Percentiles rank a stretch among this genome's conserved stretches.
These are phyloP conservation scores for Datisca glomerata DNA, from an alignment of 306 rosid species.

Conservation along the genomic window DNA sequence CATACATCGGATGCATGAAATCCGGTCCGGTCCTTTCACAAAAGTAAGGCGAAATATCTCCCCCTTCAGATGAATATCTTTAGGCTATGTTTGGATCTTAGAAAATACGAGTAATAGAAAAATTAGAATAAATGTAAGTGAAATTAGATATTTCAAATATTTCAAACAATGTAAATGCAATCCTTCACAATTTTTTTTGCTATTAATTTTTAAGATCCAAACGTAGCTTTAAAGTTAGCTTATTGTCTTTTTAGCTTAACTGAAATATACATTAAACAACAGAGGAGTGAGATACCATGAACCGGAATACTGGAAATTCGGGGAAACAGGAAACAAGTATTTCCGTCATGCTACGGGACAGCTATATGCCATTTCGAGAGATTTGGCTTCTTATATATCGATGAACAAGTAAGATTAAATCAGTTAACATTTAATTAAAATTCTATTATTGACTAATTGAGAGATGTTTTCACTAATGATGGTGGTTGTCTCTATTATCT, in stretches of 20 bases:
- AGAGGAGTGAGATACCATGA: constrained; percentile 99
- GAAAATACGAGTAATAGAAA: too few species aligned
- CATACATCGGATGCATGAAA: constrained; percentile 99
- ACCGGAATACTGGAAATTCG: constrained; percentile 94
- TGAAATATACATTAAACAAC: constrained; percentile 5
- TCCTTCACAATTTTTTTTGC: too few species aligned
- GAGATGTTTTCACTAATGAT: constrained; percentile 4
- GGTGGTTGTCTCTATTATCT: constrained; percentile 11
- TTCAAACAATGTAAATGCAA: too few species aligned
- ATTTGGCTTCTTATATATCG: constrained; percentile 81
- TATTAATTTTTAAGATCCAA: too few species aligned
- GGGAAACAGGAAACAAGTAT: constrained; percentile 92
- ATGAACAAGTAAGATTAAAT: constrained; percentile 61
- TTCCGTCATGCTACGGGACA: constrained; percentile 99
- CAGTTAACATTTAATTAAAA: too few species aligned
- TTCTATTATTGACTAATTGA: too few species aligned
- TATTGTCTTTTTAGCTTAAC: too few species aligned
- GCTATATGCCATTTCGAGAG: constrained; percentile 86
- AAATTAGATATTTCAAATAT: too few species aligned
- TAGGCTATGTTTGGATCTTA: too few species aligned
- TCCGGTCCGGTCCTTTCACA: constrained; percentile 92
- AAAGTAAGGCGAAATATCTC: constrained; percentile 34
- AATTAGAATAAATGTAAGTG: too few species aligned
- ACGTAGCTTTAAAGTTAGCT: too few species aligned
- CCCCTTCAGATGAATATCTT: constrained; percentile 6